Evolutionary conservation across 2,329 filamentous ascomycete species (phyloP), one percentile per base, ranked within the genome.

Genomic region (Colletotrichum euphorbiae): DNA sequence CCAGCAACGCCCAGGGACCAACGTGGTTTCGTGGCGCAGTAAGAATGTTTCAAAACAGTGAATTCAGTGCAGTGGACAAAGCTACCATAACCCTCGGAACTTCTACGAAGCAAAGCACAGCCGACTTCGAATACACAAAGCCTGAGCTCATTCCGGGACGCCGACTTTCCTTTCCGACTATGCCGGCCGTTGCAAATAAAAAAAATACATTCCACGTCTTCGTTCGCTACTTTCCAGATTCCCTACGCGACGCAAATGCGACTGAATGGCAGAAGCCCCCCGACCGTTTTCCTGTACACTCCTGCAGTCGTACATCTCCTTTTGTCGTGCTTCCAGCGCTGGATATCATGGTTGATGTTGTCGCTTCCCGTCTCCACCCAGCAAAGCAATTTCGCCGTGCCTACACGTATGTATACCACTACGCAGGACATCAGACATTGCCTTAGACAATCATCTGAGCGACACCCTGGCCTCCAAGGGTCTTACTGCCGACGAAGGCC

Each of bases 361-460:
- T 36, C 42, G 19, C 33, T 48, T 24, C 55, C 46, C 56, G 38
- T 58, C 31, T 38, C 24, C 17, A 38, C 43, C 57, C 61, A 64
- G 52, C 45, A 40, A 13, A 19, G n/a, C 31, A 52, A 13, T 19
- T 17, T 33, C 24, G 15, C 15, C 28, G n/a, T 38, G 46, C 17
- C 31, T 52, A 36, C 40, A 60, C 42, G 40, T 17, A n/a, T 48
- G 38, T 58, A 42, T 40, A 15, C 61, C 36, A 21, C 11, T 28
- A 21, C 11, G 51, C 17, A 38, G 33, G 33, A 31, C 51, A 54
- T 54, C 51, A 19, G 33, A 24, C 17, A 17, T n/a, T 13, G 51
- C 51, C 17, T 83, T 85, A 97, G 76, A 98, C 94, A 81, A 98
- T 98, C 95, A 98, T 98, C 84, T 98, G 94, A 70, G 94, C 96